Evolutionary conservation across 1,139 yeast genomes (phyloP).

Genomic region (Petasospora fabianii): DNA sequence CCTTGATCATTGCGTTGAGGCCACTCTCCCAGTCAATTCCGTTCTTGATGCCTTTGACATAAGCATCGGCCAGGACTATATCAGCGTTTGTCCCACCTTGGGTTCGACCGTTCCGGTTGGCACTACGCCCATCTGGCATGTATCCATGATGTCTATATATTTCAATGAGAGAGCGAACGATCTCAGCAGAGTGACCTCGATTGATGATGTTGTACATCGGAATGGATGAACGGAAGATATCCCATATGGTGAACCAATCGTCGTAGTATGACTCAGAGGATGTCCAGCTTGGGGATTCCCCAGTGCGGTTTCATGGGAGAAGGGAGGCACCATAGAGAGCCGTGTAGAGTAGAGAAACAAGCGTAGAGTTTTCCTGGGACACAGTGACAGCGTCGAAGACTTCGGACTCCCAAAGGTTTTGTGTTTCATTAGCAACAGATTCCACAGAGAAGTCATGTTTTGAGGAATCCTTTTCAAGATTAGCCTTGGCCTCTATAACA

Average conservation of each 20-base stretch:
- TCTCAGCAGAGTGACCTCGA: slow-evolving; percentile 33
- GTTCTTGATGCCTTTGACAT: slow-evolving; percentile 29
- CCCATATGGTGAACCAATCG: slow-evolving; percentile 42
- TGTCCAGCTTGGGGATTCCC: slow-evolving; percentile 33
- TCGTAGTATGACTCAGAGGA: slow-evolving; percentile 34
- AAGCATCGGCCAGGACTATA: slow-evolving; percentile 40
- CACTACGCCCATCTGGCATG: slow-evolving; percentile 40
- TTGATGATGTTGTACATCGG: slow-evolving; percentile 34
- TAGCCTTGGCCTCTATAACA: slow-evolving; percentile 33
- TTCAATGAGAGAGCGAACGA: slow-evolving; percentile 33
- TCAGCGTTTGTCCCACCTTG: slow-evolving; percentile 42
- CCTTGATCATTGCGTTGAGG: slow-evolving; percentile 35
- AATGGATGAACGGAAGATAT: slow-evolving; percentile 35
- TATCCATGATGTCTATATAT: slow-evolving; percentile 36
- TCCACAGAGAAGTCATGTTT: slow-evolving; percentile 27
- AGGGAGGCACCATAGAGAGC: slow-evolving; percentile 36
- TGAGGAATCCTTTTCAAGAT: slow-evolving; percentile 28
- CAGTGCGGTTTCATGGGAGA: slow-evolving; percentile 37
- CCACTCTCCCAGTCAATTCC: slow-evolving; percentile 34
- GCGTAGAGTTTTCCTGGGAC: slow-evolving; percentile 26
- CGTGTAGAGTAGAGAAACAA: slow-evolving; percentile 31
- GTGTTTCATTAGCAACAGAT: slow-evolving; percentile 26
- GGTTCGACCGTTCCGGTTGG: slow-evolving; percentile 38
- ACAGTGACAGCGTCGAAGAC: slow-evolving; percentile 30
- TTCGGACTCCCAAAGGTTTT: slow-evolving; percentile 30